Percentiles rank a stretch among this genome's conserved stretches.
These are phyloP conservation scores for Abrus precatorius DNA, from an alignment of 306 rosid species.

Conservation along the genomic window DNA sequence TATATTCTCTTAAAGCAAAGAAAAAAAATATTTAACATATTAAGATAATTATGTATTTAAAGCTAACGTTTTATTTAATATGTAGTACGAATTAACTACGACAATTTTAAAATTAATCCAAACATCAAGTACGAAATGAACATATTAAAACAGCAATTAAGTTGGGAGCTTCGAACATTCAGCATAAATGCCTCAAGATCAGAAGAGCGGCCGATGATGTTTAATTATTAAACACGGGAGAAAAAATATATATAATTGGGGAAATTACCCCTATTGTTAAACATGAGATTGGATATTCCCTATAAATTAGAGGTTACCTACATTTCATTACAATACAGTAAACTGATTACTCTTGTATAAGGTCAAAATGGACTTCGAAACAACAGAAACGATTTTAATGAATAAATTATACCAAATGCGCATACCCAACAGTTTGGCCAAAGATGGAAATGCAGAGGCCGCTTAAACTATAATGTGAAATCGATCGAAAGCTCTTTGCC, in stretches of 20 bases:
- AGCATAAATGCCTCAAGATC: too few relatives aligned
- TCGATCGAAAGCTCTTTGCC: constrained; percentile 37
- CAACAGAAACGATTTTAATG: background rate
- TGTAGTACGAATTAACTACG: too few relatives aligned
- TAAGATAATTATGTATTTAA: too few relatives aligned
- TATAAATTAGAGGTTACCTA: constrained; percentile 48
- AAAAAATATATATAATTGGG: constrained; percentile 42
- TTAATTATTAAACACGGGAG: constrained; percentile 26
- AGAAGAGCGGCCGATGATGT: background rate
- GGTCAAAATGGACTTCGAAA: constrained; percentile 32
- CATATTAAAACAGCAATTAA: too few relatives aligned
- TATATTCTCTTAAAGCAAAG: too few relatives aligned
- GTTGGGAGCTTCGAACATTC: too few relatives aligned
- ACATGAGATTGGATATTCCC: constrained; percentile 28
- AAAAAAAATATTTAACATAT: too few relatives aligned
- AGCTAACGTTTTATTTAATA: too few relatives aligned
- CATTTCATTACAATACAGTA: constrained; percentile 39
- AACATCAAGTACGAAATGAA: too few relatives aligned
- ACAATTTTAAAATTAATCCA: too few relatives aligned
- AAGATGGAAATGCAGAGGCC: constrained; percentile 1
- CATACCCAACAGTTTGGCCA: background rate
- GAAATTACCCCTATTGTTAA: constrained; percentile 49
- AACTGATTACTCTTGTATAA: background rate
- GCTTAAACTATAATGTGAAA: background rate
- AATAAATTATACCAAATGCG: constrained; percentile 4